Evolutionary conservation across 1,284 basidiomycete genomes (phyloP), one percentile per base, ranked within the genome.

Genomic region (Paramarasmius palmivorus): DNA sequence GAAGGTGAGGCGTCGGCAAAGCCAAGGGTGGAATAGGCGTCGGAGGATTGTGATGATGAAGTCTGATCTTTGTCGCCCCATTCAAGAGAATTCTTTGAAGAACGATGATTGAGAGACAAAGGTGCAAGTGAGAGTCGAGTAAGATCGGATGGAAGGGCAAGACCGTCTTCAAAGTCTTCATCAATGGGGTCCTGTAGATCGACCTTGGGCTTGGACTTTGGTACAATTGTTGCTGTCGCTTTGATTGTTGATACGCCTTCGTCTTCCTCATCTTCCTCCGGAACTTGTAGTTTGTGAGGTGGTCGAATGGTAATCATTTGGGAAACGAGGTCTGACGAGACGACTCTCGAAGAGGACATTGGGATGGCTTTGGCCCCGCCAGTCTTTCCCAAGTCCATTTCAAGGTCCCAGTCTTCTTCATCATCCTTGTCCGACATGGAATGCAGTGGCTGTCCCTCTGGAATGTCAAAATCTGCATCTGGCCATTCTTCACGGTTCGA

Each of bases 21-120:
- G 46, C 88, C 87, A 37, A 91, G 77, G 36, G 83, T 78, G 35
- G 88, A 91, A 62, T 88, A 90, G 4, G 89, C 81, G 66, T 92
- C 90, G 22, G 90, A 92, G 14, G 89, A 91, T 62, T 89, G 86
- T 3, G 90, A 92, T 10, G 90, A 90, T 1, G 79, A 83, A 2
- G 89, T 88, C 51, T 88, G 82, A 63, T 92, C 88, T 67, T 83
- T 86, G 71, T 91, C 89, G 34, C 86, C 86, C 88, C 89, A 92
- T 70, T 91, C 88, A 23, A 92, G 75, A 1, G 90, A 91, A 49
- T 82, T 82, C 71, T 90, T 91, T 54, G 90, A 92, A 9, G 84
- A 79, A 48, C 86, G 82, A 63, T 88, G 86, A 60, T 76, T 80
- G 29, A 90, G 79, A 26, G 86, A 81, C 56, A 87, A 73, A 54